Conservation (phyloP, 2,329 filamentous ascomycete genomes). For the Pleomassaria siparia region DNA sequence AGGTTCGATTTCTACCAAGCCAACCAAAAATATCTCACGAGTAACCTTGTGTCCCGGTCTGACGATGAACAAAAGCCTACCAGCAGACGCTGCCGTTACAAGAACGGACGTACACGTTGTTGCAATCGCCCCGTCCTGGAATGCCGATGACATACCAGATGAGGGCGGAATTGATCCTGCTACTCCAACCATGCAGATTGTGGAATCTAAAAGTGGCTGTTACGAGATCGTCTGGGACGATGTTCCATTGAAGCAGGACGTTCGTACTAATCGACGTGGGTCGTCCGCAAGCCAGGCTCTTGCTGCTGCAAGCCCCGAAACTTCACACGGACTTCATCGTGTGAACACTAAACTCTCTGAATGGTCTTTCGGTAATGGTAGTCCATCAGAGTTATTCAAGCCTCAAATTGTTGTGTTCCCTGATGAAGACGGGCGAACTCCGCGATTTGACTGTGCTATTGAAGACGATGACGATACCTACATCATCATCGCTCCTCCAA, state of each 20-base stretch:
- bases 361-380: slow-evolving; percentile 28
- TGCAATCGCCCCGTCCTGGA: slow-evolving; percentile 25
- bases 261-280: slow-evolving; percentile 12
- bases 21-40: neutral
- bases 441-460: slow-evolving; percentile 11
- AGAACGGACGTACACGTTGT: slow-evolving; percentile 40
- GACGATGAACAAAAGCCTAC: slow-evolving; percentile 21
- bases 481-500: slow-evolving; percentile 27
- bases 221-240: slow-evolving; percentile 40
- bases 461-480: slow-evolving; percentile 21
- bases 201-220: slow-evolving; percentile 27
- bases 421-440: slow-evolving; percentile 20
- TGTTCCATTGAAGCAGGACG: slow-evolving; percentile 15
- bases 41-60: slow-evolving; percentile 12
- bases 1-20: neutral
- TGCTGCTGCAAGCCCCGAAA: slow-evolving; percentile 10
- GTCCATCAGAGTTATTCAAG: slow-evolving; percentile 18
- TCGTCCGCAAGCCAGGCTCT: slow-evolving; percentile 25
- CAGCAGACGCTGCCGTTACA: slow-evolving; percentile 32
- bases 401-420: slow-evolving; percentile 31
- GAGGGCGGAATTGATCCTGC: slow-evolving; percentile 15
- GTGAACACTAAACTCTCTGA: slow-evolving; percentile 35
- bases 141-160: neutral
- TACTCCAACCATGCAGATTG: slow-evolving; percentile 38
- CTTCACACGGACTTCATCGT: slow-evolving; percentile 25